Percentiles rank a stretch among this genome's conserved stretches.
Evolutionary conservation across 2,329 filamentous ascomycete genomes (phyloP).

Genomic region (Arachnomyces sp.): DNA sequence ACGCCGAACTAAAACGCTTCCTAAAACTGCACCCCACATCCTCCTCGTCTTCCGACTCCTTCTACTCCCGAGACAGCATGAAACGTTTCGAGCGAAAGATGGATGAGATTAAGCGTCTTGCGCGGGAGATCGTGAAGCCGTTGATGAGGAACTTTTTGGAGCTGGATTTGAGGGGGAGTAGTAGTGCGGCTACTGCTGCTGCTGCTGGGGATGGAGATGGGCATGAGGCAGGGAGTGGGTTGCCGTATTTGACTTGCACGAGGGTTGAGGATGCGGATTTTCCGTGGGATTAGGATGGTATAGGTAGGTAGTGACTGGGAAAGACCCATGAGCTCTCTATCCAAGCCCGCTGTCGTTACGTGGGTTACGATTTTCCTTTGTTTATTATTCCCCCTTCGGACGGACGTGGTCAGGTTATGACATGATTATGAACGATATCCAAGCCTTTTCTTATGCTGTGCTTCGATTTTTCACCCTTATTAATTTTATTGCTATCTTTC

Average conservation of each 20-base stretch:
- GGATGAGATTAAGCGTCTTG: slow-evolving; percentile 79
- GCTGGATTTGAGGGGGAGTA: slow-evolving; percentile 53
- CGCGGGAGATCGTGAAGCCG: slow-evolving; percentile 72
- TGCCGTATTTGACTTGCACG: slow-evolving; percentile 59
- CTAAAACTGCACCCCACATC: slow-evolving; percentile 62
- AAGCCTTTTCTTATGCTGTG: too few relatives aligned
- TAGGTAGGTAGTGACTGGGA: too few relatives aligned
- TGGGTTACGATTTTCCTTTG: too few relatives aligned
- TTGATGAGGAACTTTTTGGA: slow-evolving; percentile 80
- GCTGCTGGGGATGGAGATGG: slow-evolving; percentile 13
- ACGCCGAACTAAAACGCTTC: slow-evolving; percentile 86
- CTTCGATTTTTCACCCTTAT: too few relatives aligned
- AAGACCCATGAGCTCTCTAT: too few relatives aligned
- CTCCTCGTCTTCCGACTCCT: slow-evolving; percentile 41
- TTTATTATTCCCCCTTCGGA: too few relatives aligned
- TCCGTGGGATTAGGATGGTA: slow-evolving; percentile 46
- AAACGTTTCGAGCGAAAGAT: slow-evolving; percentile 76
- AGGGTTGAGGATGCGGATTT: slow-evolving; percentile 54
- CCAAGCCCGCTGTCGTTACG: too few relatives aligned
- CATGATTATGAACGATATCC: too few relatives aligned
- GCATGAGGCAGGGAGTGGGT: slow-evolving; percentile 36
- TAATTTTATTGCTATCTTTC: too few relatives aligned
- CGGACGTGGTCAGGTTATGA: too few relatives aligned
- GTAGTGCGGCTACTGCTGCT: slow-evolving; percentile 14
- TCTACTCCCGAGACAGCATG: slow-evolving; percentile 81